A percentile compares a stretch with the other conserved stretches of the same genome.
phyloP scores from a whole-genome alignment of 1,284 basidiomycete genomes.

The Moesziomyces globuligerus region DNA sequence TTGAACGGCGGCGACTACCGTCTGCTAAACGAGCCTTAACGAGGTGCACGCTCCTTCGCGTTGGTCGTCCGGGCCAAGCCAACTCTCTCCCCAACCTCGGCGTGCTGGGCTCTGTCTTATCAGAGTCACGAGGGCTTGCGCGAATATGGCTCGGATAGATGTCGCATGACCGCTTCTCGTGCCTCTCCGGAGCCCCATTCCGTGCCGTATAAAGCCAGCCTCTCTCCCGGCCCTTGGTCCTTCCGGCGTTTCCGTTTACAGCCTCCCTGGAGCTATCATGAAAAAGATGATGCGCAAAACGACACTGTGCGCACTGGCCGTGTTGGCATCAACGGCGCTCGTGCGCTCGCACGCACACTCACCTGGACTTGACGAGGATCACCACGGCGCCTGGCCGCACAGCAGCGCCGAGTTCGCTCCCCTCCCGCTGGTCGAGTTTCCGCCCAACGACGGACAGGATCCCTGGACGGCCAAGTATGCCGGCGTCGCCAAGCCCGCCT shows the following conservation, averaged over 20 bases:
- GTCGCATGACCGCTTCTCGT: neutral
- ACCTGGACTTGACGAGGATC: conserved; percentile 35
- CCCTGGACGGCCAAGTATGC: conserved; percentile 45
- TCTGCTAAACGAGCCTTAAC: conserved; percentile 1
- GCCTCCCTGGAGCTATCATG: neutral
- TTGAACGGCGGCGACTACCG: conserved; percentile 8
- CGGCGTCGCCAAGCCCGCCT: conserved; percentile 30
- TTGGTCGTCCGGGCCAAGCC: too few species aligned
- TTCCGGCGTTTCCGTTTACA: too few species aligned
- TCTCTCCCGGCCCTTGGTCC: too few species aligned
- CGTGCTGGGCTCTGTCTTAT: neutral
- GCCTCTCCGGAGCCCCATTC: neutral
- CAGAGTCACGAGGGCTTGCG: neutral
- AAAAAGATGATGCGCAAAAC: conserved; percentile 17
- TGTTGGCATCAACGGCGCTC: conserved; percentile 3
- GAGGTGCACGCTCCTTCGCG: neutral
- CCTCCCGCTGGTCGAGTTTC: conserved; percentile 38
- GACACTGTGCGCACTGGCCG: conserved; percentile 1
- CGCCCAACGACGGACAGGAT: conserved; percentile 38
- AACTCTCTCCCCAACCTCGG: too few species aligned
- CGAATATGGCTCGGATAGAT: neutral
- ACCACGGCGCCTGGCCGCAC: conserved; percentile 41
- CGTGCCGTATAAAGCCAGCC: neutral
- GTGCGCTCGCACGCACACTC: conserved; percentile 21
- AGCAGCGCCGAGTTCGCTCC: conserved; percentile 32